Percentiles rank a stretch among this genome's conserved stretches.
Evolutionary conservation across 2,329 filamentous ascomycete species (phyloP).

Genomic region (Fusarium brachygibbosum): DNA sequence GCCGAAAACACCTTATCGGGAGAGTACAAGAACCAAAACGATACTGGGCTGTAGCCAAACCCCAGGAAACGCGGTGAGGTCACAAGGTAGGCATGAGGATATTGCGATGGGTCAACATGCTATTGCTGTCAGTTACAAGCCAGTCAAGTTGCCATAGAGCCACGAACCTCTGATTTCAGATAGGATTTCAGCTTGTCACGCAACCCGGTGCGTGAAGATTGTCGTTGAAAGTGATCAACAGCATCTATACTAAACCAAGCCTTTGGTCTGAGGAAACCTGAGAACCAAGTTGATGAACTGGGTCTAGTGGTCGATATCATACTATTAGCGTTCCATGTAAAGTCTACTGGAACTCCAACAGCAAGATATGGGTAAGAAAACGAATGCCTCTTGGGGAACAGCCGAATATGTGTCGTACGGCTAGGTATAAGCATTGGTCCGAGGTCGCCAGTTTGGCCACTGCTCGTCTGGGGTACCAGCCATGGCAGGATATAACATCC

Average conservation of each 20-base stretch:
- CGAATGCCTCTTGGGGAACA: constrained; percentile 76
- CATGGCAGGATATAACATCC: constrained; percentile 1
- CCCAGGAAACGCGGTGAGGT: constrained; percentile 78
- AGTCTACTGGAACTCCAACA: constrained; percentile 76
- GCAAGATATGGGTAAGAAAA: constrained; percentile 80
- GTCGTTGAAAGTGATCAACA: constrained; percentile 72
- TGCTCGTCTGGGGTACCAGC: background rate
- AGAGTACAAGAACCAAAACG: constrained; percentile 84
- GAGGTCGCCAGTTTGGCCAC: constrained; percentile 20
- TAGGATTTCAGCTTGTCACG: constrained; percentile 73
- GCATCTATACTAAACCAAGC: constrained; percentile 72
- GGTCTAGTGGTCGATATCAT: constrained; percentile 65
- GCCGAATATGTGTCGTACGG: constrained; percentile 72
- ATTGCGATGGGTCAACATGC: constrained; percentile 69
- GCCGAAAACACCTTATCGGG: constrained; percentile 67
- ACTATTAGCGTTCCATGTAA: constrained; percentile 66
- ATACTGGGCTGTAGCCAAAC: constrained; percentile 81
- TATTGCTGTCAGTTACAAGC: constrained; percentile 53
- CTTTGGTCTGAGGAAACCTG: constrained; percentile 50
- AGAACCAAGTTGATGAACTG: constrained; percentile 37
- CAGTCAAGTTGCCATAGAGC: background rate
- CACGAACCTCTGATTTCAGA: constrained; percentile 67
- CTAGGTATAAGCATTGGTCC: constrained; percentile 73
- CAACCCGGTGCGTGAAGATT: constrained; percentile 65
- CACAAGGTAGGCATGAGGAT: constrained; percentile 77